These are phyloP conservation scores for Phoenix roebelenii DNA, from an alignment of 176 grass and related monocot species.

Conservation along the genomic window DNA sequence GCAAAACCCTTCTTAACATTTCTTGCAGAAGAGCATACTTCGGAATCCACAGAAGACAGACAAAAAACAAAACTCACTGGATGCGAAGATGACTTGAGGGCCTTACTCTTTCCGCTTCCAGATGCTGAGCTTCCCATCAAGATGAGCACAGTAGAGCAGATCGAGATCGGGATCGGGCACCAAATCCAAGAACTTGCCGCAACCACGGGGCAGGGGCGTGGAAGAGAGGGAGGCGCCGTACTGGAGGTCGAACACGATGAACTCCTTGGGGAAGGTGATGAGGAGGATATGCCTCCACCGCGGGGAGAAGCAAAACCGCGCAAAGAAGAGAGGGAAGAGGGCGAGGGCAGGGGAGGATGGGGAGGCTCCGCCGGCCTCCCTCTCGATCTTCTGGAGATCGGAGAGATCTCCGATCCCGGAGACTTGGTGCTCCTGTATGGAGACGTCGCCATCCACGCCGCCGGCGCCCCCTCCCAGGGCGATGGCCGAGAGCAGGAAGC, in stretches of 20 bases:
- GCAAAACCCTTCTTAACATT: no score
- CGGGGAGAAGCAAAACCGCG: slow-evolving; percentile 68
- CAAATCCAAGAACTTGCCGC: slow-evolving; percentile 71
- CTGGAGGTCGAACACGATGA: slow-evolving; percentile 74
- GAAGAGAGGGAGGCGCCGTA: slow-evolving; percentile 61
- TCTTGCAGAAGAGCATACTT: no score
- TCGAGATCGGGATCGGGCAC: slow-evolving; percentile 69
- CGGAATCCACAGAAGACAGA: no score
- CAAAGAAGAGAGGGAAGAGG: slow-evolving; percentile 40
- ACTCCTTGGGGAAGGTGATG: slow-evolving; percentile 55
- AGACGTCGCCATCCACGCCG: slow-evolving; percentile 43
- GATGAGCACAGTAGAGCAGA: slow-evolving; percentile 72
- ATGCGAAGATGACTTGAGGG: neutral
- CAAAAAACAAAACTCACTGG: neutral
- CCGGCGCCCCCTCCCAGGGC: slow-evolving; percentile 16
- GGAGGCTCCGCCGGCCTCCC: slow-evolving; percentile 28
- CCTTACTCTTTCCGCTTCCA: slow-evolving; percentile 81
- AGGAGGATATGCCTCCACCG: slow-evolving; percentile 65
- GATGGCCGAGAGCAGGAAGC: slow-evolving; percentile 73
- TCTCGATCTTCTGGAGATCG: slow-evolving; percentile 77
- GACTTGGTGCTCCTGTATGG: slow-evolving; percentile 57
- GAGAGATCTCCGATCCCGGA: slow-evolving; percentile 38
- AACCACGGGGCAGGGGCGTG: slow-evolving; percentile 50
- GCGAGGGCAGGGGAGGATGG: slow-evolving; percentile 55
- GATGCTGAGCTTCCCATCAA: slow-evolving; percentile 80